Evolutionary conservation across 1,284 basidiomycete species (phyloP).

Genomic region (Anthracocystis walkeri): DNA sequence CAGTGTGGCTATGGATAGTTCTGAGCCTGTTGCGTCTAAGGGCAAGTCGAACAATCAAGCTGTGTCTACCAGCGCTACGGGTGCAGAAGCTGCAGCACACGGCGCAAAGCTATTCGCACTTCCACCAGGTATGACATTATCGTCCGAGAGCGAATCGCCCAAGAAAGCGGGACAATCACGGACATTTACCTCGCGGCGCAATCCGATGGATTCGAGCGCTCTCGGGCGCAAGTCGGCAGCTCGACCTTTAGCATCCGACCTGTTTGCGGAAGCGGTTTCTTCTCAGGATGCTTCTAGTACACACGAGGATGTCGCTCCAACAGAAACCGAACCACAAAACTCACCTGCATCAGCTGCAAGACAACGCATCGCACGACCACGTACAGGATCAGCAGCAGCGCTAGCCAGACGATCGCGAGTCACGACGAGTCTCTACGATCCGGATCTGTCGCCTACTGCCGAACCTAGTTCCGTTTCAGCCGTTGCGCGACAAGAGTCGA

Average conservation of each 20-base stretch:
- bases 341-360: constrained; percentile 12
- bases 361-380: constrained; percentile 28
- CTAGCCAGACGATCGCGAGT: constrained; percentile 30
- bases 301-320: background rate
- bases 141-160: background rate
- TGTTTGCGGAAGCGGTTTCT: constrained; percentile 6
- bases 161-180: background rate
- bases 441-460: constrained; percentile 13
- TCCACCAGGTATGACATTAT: constrained; percentile 4
- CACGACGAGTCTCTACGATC: constrained; percentile 43
- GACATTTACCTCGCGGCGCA: constrained; percentile 11
- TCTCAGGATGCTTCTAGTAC: background rate
- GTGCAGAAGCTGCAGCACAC: constrained; percentile 8
- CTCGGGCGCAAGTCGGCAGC: constrained; percentile 26
- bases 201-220: constrained; percentile 23
- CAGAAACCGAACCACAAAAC: background rate
- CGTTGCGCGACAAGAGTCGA: background rate
- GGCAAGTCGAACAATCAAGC: background rate
- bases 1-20: constrained; percentile 20
- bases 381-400: constrained; percentile 24
- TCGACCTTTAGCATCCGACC: constrained; percentile 14
- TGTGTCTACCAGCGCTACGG: background rate
- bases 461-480: background rate
- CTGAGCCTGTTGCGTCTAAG: background rate
- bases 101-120: constrained; percentile 17